A percentile compares a stretch with the other conserved stretches of the same genome.
Conservation (phyloP, 306 rosid genomes). For the Vicia sativa region DNA sequence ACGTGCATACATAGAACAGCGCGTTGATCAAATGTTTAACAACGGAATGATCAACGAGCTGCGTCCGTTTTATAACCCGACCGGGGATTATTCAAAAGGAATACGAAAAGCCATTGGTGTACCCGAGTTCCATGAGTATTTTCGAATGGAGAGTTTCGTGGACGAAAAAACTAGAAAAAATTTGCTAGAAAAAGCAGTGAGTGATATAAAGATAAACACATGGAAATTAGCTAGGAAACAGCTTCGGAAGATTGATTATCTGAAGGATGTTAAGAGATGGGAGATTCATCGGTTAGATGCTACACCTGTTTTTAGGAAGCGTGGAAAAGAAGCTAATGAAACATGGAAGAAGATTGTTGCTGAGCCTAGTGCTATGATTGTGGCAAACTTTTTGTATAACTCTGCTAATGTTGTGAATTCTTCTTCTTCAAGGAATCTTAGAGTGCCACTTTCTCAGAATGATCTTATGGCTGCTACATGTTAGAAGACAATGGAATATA, state of each 20-base stretch:
- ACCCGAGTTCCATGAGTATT: constrained; percentile 72
- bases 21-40: constrained; percentile 71
- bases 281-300: constrained; percentile 64
- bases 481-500: constrained; percentile 4
- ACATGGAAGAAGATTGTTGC: constrained; percentile 70
- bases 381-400: constrained; percentile 51
- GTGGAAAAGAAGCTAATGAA: constrained; percentile 57
- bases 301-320: constrained; percentile 62
- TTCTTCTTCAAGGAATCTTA: constrained; percentile 14
- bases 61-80: constrained; percentile 51
- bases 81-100: constrained; percentile 58
- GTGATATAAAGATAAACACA: constrained; percentile 59
- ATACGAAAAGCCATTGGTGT: constrained; percentile 81
- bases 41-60: constrained; percentile 70
- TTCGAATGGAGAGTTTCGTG: constrained; percentile 41
- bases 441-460: constrained; percentile 26
- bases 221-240: constrained; percentile 65
- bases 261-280: constrained; percentile 68
- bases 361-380: constrained; percentile 52
- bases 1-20: constrained; percentile 47
- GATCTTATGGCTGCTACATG: constrained; percentile 39
- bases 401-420: constrained; percentile 1
- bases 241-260: constrained; percentile 56
- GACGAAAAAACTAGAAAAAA: constrained; percentile 36
- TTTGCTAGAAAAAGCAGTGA: constrained; percentile 50